Evolutionary conservation across 345 rosid species (phyloP), one percentile per base, ranked within the genome.

Genomic region (Cochlearia excelsa): DNA sequence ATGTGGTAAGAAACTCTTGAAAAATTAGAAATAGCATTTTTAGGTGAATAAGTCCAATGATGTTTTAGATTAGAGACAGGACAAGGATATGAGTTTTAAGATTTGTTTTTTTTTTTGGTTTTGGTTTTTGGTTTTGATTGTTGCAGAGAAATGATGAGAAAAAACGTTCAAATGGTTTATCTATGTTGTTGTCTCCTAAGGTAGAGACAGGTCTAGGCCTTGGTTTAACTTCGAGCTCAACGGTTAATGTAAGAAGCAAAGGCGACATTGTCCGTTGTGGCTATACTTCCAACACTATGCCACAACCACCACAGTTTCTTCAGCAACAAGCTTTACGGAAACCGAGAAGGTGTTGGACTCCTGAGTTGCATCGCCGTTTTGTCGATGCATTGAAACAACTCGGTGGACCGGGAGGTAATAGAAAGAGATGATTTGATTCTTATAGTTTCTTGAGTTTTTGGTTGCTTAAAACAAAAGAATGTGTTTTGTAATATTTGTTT

Each of bases 341-440:
- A 74, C 95, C 84, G 73, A 82, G 98, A 74, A 83, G 97, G 70
- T 84, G 91, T 74, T 92, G 98, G 98, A 88, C 91, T n/a, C 86
- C 93, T 0, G 95, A 84, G 74, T 74, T 92, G 63, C 98, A 92
- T 74, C 82, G 86, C 26, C 81, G 87, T 43, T 92, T 92, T 31
- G 78, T 88, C 40, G 80, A 76, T 77, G 95, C 98, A 10, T 72
- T 92, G 72, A 85, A 92, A 57, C 84, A 83, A 29, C 95, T 92
- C 7, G 98, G 97, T 63, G 98, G 98, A 37, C 81, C 93, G 16
- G 85, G 81, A 83, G 93, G 98, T 88, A 16, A 16, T 16, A n/a
- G n/a, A 65, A 40, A 51, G 5, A 2, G 33, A 52, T 34, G 3
- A 38, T 8, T 7, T n/a, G 9, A 2, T 39, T 39, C n/a, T 7